phyloP scores from a whole-genome alignment of 1,139 yeast species.

The Hansenula lynferdii region DNA sequence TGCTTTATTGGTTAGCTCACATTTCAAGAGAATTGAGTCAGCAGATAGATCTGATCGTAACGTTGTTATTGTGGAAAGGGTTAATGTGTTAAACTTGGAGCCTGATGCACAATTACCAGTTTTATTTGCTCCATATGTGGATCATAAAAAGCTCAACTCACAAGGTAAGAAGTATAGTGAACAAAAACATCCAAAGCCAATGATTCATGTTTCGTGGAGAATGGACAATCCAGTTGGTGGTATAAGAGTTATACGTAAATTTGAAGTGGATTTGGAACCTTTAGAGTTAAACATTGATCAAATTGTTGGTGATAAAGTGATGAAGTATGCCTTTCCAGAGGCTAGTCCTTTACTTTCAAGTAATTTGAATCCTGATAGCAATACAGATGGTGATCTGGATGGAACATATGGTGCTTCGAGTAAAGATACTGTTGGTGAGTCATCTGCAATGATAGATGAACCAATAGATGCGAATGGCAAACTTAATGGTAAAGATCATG shows the following conservation, averaged over 20 bases:
- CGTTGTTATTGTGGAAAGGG: conserved; percentile 50
- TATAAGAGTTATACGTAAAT: conserved; percentile 51
- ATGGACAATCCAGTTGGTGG: conserved; percentile 69
- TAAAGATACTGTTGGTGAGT: conserved; percentile 5
- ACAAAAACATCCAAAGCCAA: conserved; percentile 18
- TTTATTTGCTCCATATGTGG: conserved; percentile 50
- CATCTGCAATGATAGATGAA: too few relatives aligned
- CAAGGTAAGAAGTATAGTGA: conserved; percentile 11
- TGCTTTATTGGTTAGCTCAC: conserved; percentile 59
- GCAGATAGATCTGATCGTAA: conserved; percentile 63
- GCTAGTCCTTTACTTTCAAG: conserved; percentile 24
- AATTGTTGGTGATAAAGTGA: conserved; percentile 49
- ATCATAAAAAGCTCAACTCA: conserved; percentile 8
- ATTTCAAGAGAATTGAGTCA: conserved; percentile 55
- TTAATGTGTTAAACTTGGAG: conserved; percentile 70
- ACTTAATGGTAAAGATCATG: conserved; percentile 2
- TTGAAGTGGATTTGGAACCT: conserved; percentile 50
- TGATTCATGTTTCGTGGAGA: conserved; percentile 53
- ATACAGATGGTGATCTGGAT: background rate
- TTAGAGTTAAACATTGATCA: conserved; percentile 57
- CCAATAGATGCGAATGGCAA: conserved; percentile 9
- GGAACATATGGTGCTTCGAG: conserved; percentile 2
- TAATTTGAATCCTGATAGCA: background rate
- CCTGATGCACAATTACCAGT: conserved; percentile 65
- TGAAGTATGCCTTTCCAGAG: conserved; percentile 51